Conservation (phyloP, 1,139 yeast genomes). For the Yamadazyma friedrichii region DNA sequence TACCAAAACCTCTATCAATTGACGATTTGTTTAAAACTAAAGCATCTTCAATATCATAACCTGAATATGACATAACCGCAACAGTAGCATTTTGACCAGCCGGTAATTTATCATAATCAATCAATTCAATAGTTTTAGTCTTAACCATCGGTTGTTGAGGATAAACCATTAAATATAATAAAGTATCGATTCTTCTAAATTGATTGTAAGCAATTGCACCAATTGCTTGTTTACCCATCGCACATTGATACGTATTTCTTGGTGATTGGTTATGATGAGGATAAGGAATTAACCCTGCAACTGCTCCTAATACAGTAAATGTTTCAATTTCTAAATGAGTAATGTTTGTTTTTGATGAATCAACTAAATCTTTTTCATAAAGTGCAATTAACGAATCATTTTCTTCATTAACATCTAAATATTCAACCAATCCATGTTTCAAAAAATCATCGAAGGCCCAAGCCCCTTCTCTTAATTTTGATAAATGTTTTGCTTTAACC, state of each 20-base stretch:
- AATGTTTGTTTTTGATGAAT: slow-evolving; percentile 28
- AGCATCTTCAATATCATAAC: slow-evolving; percentile 99
- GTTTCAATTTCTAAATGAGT: slow-evolving; percentile 97
- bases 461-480: slow-evolving; percentile 59
- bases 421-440: slow-evolving; percentile 84
- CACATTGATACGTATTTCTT: slow-evolving; percentile 98
- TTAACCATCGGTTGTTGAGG: slow-evolving; percentile 99
- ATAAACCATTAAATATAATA: slow-evolving; percentile 90
- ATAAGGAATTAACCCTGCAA: slow-evolving; percentile 98
- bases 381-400: slow-evolving; percentile 92
- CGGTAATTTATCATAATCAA: slow-evolving; percentile 92
- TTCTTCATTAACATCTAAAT: slow-evolving; percentile 96
- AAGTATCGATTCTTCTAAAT: slow-evolving; percentile 90
- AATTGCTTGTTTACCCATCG: slow-evolving; percentile 99
- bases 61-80: slow-evolving; percentile 98
- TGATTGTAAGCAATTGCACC: slow-evolving; percentile 99
- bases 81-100: slow-evolving; percentile 99
- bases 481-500: slow-evolving; percentile 71
- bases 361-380: slow-evolving; percentile 59
- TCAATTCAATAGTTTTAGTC: slow-evolving; percentile 92
- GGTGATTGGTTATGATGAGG: slow-evolving; percentile 99
- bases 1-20: slow-evolving; percentile 94
- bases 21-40: slow-evolving; percentile 89
- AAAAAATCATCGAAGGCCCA: slow-evolving; percentile 90
- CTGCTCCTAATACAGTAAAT: slow-evolving; percentile 95